Evolutionary conservation across 495 filamentous ascomycete genomes (phyloP), one percentile per base, ranked within the genome.

Genomic region (Trichoderma erinaceum): DNA sequence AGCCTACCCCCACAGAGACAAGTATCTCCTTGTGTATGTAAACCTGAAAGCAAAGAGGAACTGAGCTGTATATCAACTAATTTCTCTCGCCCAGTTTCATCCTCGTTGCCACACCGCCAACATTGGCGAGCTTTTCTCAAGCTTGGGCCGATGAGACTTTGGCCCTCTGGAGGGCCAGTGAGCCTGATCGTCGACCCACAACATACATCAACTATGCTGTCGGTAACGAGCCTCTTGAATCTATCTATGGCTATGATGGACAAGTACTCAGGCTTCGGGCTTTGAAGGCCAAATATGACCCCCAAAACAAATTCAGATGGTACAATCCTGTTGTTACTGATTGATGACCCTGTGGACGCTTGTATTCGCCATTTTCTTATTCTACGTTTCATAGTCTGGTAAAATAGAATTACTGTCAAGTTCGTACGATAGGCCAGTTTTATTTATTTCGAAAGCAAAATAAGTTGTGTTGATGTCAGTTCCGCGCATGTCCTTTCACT

Each of bases 171-270:
- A 74, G 79, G 41, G 73, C 23, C 3, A 29, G 52, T 29, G 21
- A 61, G 15, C 52, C 52, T 16, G 52, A 21, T 16, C 52, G 52
- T 27, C 52, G 52, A 3, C 52, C 21, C 21, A 18, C 52, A 7
- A 61, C 81, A 0, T 89, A 89, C 68, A 81, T 88, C 58, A 89
- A 88, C 71, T 88, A 89, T 74, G 87, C 86, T 0, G 78, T 79
- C 65, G 86, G 86, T 3, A 73, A 81, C 41, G 86, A 89, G 76
- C 72, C 71, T 0, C 38, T 66, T 10, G 32, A 80, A 73, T 70
- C 76, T 38, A 72, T 75, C 74, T 88, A 88, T 67, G 85, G 86
- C 0, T 71, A 73, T 64, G 84, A 85, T 64, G 86, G 84, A 82
- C 74, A 84, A 1, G 74, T 76, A 71, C 66, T 76, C 10, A 71